Percentiles rank a stretch among this genome's conserved stretches.
Conservation (phyloP, 805 yeast genomes). For the Wickerhamiella bombiphila region DNA sequence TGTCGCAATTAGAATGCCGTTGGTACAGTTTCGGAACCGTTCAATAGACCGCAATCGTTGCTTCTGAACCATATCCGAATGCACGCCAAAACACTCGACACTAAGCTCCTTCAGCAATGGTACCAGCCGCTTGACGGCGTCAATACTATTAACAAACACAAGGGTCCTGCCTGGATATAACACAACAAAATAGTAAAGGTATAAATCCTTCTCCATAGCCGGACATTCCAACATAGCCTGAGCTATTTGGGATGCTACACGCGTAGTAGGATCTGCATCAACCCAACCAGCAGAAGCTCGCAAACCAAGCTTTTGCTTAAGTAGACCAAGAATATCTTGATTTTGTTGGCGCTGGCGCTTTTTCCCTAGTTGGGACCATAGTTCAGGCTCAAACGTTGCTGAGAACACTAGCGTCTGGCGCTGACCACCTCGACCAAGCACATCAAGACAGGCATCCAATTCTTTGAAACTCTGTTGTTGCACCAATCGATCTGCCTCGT, state of each 20-base stretch:
- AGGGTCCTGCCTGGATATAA: constrained; percentile 81
- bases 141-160: constrained; percentile 91
- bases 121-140: constrained; percentile 74
- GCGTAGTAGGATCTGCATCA: constrained; percentile 77
- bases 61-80: constrained; percentile 90
- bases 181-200: constrained; percentile 70
- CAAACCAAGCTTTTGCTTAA: constrained; percentile 59
- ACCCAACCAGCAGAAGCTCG: constrained; percentile 51
- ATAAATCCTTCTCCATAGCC: constrained; percentile 76
- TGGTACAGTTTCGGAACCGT: constrained; percentile 39
- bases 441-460: constrained; percentile 61
- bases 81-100: constrained; percentile 58
- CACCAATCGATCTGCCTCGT: constrained; percentile 89
- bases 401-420: constrained; percentile 88
- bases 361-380: constrained; percentile 58
- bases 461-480: constrained; percentile 97
- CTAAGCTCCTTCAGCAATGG: constrained; percentile 59
- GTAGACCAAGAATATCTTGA: constrained; percentile 48
- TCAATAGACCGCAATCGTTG: constrained; percentile 80
- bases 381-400: constrained; percentile 77
- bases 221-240: constrained; percentile 90
- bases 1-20: constrained; percentile 65
- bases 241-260: constrained; percentile 56
- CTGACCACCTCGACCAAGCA: constrained; percentile 37
- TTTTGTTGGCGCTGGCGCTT: constrained; percentile 23